Conservation (phyloP, 2,329 filamentous ascomycete species). For the Botryotinia convoluta region DNA sequence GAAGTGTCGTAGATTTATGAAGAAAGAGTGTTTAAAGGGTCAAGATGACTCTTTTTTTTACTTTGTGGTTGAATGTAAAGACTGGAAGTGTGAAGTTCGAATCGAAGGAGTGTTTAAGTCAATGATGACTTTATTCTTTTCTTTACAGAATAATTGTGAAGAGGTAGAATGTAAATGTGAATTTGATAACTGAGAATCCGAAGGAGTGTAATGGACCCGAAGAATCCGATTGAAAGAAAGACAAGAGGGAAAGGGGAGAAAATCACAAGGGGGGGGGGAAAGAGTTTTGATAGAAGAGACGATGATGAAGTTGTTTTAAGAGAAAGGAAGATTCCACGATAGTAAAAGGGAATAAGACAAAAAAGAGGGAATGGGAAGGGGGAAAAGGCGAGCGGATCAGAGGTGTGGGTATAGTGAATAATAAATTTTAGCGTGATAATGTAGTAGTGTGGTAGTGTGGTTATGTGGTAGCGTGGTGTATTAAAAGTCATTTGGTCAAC, state of each 20-base stretch:
- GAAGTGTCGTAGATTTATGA: neutral
- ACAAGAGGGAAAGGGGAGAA: constrained; percentile 36
- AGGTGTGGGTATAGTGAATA: constrained; percentile 9
- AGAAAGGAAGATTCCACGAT: constrained; percentile 17
- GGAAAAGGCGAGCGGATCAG: constrained; percentile 11
- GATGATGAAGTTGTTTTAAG: constrained; percentile 18
- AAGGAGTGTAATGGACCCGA: constrained; percentile 46
- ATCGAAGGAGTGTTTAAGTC: constrained; percentile 7
- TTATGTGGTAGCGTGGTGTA: neutral
- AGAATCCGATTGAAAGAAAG: constrained; percentile 40
- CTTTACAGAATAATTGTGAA: neutral
- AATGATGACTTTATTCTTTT: neutral
- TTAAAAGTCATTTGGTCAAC: neutral
- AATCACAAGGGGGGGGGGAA: constrained; percentile 24
- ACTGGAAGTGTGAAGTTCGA: constrained; percentile 7
- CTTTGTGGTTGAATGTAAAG: constrained; percentile 22
- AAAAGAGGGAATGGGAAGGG: constrained; percentile 18
- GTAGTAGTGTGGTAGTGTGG: neutral
- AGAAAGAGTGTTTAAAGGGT: constrained; percentile 15
- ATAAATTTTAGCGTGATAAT: neutral
- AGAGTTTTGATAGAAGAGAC: constrained; percentile 8
- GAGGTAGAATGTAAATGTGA: constrained; percentile 18
- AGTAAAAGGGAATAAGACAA: constrained; percentile 12
- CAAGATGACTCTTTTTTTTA: neutral
- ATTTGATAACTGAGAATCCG: constrained; percentile 30